A percentile compares a stretch with the other conserved stretches of the same genome.
Evolutionary conservation across 2,329 filamentous ascomycete genomes (phyloP).

Genomic region (Stachybotrys chlorohalonatus): DNA sequence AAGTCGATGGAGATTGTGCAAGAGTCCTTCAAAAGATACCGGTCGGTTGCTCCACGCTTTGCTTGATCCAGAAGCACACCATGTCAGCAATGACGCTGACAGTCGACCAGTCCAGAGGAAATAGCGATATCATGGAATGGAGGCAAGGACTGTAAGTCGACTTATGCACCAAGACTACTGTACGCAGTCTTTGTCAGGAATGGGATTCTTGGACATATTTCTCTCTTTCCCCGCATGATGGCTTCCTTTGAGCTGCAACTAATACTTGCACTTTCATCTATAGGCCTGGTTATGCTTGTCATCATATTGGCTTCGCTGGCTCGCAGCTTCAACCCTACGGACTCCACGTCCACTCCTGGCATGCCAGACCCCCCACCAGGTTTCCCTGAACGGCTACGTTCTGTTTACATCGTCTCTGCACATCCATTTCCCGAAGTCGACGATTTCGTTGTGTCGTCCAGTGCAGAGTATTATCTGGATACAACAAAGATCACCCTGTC

Average conservation of each 20-base stretch:
- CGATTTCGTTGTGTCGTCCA: constrained; percentile 64
- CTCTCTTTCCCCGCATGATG: too few species aligned
- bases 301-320: constrained; percentile 65
- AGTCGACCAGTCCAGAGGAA: constrained; percentile 52
- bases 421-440: constrained; percentile 84
- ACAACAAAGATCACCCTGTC: constrained; percentile 65
- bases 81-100: constrained; percentile 4
- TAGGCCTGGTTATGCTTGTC: constrained; percentile 69
- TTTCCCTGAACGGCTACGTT: constrained; percentile 49
- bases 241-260: neutral
- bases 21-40: constrained; percentile 66
- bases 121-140: constrained; percentile 94
- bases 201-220: too few species aligned
- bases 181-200: too few species aligned
- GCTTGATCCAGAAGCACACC: neutral
- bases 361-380: constrained; percentile 1
- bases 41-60: constrained; percentile 36
- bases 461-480: constrained; percentile 62
- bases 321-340: constrained; percentile 19
- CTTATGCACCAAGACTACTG: neutral
- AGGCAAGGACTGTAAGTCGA: constrained; percentile 71
- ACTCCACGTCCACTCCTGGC: constrained; percentile 7
- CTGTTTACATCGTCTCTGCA: constrained; percentile 80
- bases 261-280: neutral
- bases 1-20: constrained; percentile 64